Evolutionary conservation across 129 eudicot species (phyloP).

Genomic region (Escallonia rubra): DNA sequence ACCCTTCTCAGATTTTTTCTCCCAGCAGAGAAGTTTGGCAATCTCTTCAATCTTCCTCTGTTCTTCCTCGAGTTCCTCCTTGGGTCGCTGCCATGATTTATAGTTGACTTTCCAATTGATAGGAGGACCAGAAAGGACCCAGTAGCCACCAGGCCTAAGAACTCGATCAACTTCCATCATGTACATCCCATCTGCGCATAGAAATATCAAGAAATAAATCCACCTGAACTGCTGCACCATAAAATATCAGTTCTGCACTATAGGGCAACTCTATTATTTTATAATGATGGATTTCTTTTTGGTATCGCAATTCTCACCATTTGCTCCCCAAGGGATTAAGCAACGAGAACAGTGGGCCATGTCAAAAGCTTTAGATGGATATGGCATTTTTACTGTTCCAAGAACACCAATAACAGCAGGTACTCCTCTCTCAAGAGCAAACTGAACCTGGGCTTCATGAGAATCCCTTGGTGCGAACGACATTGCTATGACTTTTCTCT

Average conservation of each 20-base stretch:
- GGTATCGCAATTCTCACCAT: conserved; percentile 41
- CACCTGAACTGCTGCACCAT: not conserved
- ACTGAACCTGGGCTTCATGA: conserved; percentile 96
- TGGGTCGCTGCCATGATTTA: conserved; percentile 81
- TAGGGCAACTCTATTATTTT: not conserved
- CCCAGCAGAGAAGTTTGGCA: conserved; percentile 95
- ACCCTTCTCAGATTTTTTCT: conserved; percentile 69
- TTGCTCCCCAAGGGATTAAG: conserved; percentile 90
- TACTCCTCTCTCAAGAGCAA: conserved; percentile 95
- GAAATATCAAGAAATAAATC: not conserved
- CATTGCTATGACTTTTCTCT: conserved; percentile 89
- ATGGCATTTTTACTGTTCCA: conserved; percentile 88
- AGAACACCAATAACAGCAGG: conserved; percentile 98
- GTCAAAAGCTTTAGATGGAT: conserved; percentile 82
- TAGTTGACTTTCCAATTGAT: conserved; percentile 76
- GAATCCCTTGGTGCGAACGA: conserved; percentile 96
- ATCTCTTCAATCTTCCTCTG: conserved; percentile 75
- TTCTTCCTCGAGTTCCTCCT: conserved; percentile 81
- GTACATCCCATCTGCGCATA: conserved; percentile 68
- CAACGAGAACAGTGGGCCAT: conserved; percentile 99
- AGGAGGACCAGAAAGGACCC: conserved; percentile 99
- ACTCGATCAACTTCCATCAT: conserved; percentile 98
- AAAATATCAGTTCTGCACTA: too few relatives aligned
- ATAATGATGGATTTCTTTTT: too few relatives aligned
- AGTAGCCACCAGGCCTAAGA: conserved; percentile 93